Base-by-base conservation (phyloP, 352 stramenopile species). In the Thalassiosira livingstoniorum region DNA sequence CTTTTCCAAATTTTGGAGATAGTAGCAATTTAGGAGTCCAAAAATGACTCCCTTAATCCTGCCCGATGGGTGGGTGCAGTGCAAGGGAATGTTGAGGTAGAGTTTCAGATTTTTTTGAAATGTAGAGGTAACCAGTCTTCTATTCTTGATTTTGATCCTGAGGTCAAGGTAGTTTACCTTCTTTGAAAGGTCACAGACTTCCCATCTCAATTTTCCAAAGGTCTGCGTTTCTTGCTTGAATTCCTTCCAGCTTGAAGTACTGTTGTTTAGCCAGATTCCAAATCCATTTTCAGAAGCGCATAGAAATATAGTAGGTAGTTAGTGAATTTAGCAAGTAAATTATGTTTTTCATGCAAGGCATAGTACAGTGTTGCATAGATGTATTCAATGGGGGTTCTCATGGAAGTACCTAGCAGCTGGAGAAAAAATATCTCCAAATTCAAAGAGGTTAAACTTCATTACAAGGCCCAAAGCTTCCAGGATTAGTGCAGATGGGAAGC, bases 391-490 rank as follows among this genome's bases (percentile, higher is more conserved):
- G 62, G 51, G 0, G 72, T 80, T 3, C 61, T 45, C 72, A 80
- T 74, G 2, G 72, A 61, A 4, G 72, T 74, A 1, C 61, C 72
- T 32, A 27, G 47, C 4, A 74, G 37, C 42, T 80, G 72, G 29
- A 68, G 0, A 21, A 74, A 73, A 47, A 11, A 25, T 32, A 32
- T 73, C 31, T 39, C 72, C 72, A 23, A 80, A 80, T 31, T 75
- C 61, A 25, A 65, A 74, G 1, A 80, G 13, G 35, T 80, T 80
- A 47, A 75, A 67, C 10, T 62, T 43, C 72, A 80, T 80, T 15
- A 79, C 42, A 27, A 63, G n/a, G 3, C 62, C 31, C 43, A 79
- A 37, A 2, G 71, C 71, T 23, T 37, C 27, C 2, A 72, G 31
- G 2, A 80, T 34, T 10, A 66, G 39, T 4, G 66, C 34, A 1